A percentile compares a stretch with the other conserved stretches of the same genome.
These are phyloP conservation scores for Ogataea hybrid DNA, from an alignment of 1,139 yeast genomes.

Conservation along the genomic window DNA sequence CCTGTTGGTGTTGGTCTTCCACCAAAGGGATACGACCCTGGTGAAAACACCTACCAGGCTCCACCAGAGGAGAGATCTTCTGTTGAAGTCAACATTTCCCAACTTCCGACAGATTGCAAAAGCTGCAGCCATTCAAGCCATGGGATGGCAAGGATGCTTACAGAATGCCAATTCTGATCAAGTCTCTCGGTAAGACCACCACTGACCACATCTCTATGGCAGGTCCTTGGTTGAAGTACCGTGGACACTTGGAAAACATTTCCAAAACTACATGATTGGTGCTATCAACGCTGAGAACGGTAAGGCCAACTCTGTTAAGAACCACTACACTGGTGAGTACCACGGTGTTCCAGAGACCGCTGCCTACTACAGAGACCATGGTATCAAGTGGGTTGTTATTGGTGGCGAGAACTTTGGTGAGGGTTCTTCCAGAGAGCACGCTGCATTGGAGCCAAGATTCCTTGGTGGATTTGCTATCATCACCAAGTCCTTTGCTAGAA, in stretches of 20 bases:
- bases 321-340: conserved; percentile 89
- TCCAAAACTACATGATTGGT: conserved; percentile 99
- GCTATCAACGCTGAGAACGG: conserved; percentile 96
- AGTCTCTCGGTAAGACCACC: conserved; percentile 97
- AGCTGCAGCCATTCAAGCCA: conserved; percentile 84
- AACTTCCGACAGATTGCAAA: conserved; percentile 84
- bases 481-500: conserved; percentile 97
- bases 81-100: conserved; percentile 81
- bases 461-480: conserved; percentile 97
- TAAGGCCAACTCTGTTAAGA: conserved; percentile 89
- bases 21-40: conserved; percentile 86
- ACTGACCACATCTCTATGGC: conserved; percentile 99
- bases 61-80: conserved; percentile 87
- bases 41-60: conserved; percentile 96
- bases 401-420: conserved; percentile 99
- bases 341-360: conserved; percentile 97
- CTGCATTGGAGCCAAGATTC: conserved; percentile 99
- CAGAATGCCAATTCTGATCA: conserved; percentile 89
- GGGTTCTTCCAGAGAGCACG: conserved; percentile 99
- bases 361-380: conserved; percentile 89
- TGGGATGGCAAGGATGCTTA: conserved; percentile 97
- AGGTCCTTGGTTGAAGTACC: conserved; percentile 99
- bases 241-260: conserved; percentile 99
- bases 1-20: conserved; percentile 96
- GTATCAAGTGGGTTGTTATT: conserved; percentile 93